phyloP scores from a whole-genome alignment of 371 early-diverging fungal genomes.

The Saksenaea oblongispora region DNA sequence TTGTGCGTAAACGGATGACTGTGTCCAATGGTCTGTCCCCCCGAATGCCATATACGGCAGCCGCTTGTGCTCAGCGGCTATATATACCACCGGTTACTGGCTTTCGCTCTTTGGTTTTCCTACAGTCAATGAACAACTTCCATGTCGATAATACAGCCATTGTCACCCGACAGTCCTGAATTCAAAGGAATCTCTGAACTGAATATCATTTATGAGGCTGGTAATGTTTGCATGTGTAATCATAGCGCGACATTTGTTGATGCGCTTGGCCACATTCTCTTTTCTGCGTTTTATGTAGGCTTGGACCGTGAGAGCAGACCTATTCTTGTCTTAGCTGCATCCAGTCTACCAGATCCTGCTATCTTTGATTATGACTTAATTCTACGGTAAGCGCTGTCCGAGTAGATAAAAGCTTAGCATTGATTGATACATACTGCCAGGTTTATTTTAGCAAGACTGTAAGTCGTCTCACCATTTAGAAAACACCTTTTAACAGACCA shows the following conservation, averaged over 20 bases:
- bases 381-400: conserved; percentile 55
- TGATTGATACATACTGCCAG: conserved; percentile 14
- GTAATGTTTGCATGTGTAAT: conserved; percentile 18
- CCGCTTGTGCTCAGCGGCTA: neutral
- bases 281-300: conserved; percentile 49
- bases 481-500: neutral
- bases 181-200: conserved; percentile 45
- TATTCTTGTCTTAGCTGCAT: conserved; percentile 79
- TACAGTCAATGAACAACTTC: neutral
- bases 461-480: conserved; percentile 9
- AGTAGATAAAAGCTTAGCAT: neutral
- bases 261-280: neutral
- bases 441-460: conserved; percentile 44
- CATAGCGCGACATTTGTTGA: neutral
- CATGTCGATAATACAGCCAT: conserved; percentile 34
- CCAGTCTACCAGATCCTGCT: conserved; percentile 78
- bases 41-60: neutral
- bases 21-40: neutral
- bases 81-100: neutral
- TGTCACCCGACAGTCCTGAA: conserved; percentile 41
- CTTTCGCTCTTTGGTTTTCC: neutral
- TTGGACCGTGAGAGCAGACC: conserved; percentile 84
- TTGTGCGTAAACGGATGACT: neutral
- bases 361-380: conserved; percentile 80
- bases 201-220: conserved; percentile 54